These are phyloP conservation scores for Skeletonema costatum DNA, from an alignment of 108 stramenopile genomes.

Conservation along the genomic window DNA sequence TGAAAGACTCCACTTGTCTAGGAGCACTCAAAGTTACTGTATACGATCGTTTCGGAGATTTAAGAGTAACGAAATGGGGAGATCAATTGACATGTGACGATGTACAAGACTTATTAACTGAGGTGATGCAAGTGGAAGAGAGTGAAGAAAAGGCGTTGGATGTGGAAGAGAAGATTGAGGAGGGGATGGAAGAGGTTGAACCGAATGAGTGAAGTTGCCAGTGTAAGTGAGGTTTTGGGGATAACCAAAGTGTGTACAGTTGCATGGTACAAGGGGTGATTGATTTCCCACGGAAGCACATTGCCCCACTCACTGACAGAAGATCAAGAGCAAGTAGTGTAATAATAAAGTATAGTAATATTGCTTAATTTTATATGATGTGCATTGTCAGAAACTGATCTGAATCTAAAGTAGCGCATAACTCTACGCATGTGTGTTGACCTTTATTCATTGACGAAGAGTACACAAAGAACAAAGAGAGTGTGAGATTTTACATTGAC, in stretches of 20 bases:
- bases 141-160: conserved; percentile 4
- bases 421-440: neutral
- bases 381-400: no score
- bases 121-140: neutral
- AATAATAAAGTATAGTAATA: no score
- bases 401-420: no score
- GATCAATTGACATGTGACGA: conserved; percentile 11
- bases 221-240: neutral
- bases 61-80: conserved; percentile 13
- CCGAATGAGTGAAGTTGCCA: neutral
- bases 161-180: conserved; percentile 4
- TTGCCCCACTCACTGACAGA: no score
- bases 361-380: no score
- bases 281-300: no score
- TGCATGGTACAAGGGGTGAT: no score
- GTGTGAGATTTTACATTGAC: neutral
- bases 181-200: conserved; percentile 7
- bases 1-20: neutral
- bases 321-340: no score
- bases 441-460: neutral
- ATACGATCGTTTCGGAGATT: conserved; percentile 17
- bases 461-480: neutral
- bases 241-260: neutral
- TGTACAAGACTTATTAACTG: conserved; percentile 1
- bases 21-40: conserved; percentile 28